Conservation (phyloP, 2,329 filamentous ascomycete genomes). For the Teratosphaeria zuluensis region DNA sequence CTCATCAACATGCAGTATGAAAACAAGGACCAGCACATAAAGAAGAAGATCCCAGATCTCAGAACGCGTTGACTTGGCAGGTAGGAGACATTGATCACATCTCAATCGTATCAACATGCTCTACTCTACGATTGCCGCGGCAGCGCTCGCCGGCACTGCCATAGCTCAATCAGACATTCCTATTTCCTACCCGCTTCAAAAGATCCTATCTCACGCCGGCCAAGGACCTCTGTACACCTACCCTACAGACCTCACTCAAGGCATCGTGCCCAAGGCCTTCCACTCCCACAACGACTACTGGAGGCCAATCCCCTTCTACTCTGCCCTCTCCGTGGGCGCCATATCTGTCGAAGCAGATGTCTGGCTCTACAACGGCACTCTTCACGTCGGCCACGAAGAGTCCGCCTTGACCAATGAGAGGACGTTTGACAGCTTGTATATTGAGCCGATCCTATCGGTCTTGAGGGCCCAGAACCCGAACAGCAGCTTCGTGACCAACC, state of each 20-base stretch:
- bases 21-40: background rate
- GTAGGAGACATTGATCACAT: background rate
- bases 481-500: slow-evolving; percentile 29
- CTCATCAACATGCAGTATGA: background rate
- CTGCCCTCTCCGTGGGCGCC: slow-evolving; percentile 48
- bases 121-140: background rate
- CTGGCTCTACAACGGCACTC: slow-evolving; percentile 46
- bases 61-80: background rate
- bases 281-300: slow-evolving; percentile 55
- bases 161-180: slow-evolving; percentile 11
- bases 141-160: background rate
- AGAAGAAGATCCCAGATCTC: background rate
- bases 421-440: slow-evolving; percentile 49
- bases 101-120: background rate
- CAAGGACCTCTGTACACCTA: slow-evolving; percentile 45
- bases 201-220: slow-evolving; percentile 47
- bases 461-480: slow-evolving; percentile 48
- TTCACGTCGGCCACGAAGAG: slow-evolving; percentile 49
- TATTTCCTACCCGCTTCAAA: slow-evolving; percentile 42
- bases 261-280: slow-evolving; percentile 47
- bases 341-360: slow-evolving; percentile 52
- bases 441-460: slow-evolving; percentile 49
- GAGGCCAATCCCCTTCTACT: slow-evolving; percentile 34
- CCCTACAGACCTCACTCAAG: slow-evolving; percentile 52
- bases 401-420: slow-evolving; percentile 42